Conservation (phyloP, 495 filamentous ascomycete species). For the Penicillium subrubescens region DNA sequence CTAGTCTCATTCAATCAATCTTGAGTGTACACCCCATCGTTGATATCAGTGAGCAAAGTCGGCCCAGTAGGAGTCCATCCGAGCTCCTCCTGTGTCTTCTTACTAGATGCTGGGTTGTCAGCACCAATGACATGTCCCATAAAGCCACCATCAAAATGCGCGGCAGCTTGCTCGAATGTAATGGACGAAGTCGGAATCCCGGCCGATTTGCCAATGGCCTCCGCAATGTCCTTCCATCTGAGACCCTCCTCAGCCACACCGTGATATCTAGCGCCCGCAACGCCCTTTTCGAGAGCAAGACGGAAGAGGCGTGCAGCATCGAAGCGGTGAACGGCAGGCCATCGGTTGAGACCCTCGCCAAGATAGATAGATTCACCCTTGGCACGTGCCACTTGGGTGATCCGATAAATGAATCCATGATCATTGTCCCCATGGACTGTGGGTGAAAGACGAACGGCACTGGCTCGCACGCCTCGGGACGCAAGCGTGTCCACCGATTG, state of each 20-base stretch:
- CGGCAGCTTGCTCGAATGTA: conserved; percentile 31
- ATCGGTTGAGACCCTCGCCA: conserved; percentile 44
- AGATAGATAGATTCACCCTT: conserved; percentile 43
- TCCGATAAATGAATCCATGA: conserved; percentile 33
- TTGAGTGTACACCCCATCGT: conserved; percentile 27
- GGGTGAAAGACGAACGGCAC: conserved; percentile 44
- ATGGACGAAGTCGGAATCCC: conserved; percentile 33
- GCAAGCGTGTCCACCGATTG: conserved; percentile 26
- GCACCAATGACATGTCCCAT: conserved; percentile 21
- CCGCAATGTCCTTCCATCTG: conserved; percentile 41
- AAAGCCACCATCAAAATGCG: conserved; percentile 35
- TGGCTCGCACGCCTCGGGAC: conserved; percentile 35
- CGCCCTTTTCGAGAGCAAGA: conserved; percentile 46
- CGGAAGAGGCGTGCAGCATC: conserved; percentile 46
- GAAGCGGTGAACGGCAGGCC: conserved; percentile 41
- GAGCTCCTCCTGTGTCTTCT: conserved; percentile 41
- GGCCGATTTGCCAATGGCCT: conserved; percentile 37
- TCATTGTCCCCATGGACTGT: conserved; percentile 44
- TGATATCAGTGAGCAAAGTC: conserved; percentile 41
- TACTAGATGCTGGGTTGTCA: conserved; percentile 44
- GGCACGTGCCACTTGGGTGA: conserved; percentile 33
- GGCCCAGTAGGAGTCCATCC: conserved; percentile 40
- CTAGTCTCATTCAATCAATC: background rate
- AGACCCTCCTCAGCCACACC: conserved; percentile 44
- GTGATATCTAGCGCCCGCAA: conserved; percentile 41